phyloP scores from a whole-genome alignment of 1,284 basidiomycete genomes.

The Irpex sp. region DNA sequence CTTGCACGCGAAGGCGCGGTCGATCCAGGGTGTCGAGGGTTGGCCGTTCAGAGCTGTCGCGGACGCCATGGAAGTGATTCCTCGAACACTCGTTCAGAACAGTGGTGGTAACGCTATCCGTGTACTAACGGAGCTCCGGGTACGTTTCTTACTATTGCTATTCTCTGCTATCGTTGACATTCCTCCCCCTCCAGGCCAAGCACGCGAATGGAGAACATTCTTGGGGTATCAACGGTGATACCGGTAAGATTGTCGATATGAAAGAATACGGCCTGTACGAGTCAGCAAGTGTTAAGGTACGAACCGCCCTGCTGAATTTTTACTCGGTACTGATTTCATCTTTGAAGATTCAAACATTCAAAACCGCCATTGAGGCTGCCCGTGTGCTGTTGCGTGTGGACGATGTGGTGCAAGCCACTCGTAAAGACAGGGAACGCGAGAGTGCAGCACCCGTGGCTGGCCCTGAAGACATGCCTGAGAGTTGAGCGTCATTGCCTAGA shows the following conservation, averaged over 20 bases:
- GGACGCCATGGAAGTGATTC: slow-evolving; percentile 97
- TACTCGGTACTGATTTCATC: background rate
- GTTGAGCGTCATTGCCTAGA: background rate
- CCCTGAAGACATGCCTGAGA: slow-evolving; percentile 48
- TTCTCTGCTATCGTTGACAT: slow-evolving; percentile 8
- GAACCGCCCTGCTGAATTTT: slow-evolving; percentile 1
- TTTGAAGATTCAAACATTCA: slow-evolving; percentile 84
- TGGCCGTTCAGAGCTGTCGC: slow-evolving; percentile 91
- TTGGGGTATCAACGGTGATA: slow-evolving; percentile 94
- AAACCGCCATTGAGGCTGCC: slow-evolving; percentile 94
- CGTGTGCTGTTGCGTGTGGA: slow-evolving; percentile 92
- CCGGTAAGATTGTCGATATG: slow-evolving; percentile 95
- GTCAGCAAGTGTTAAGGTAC: slow-evolving; percentile 90
- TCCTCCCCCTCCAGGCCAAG: slow-evolving; percentile 64
- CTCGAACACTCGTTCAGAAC: slow-evolving; percentile 93
- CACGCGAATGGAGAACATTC: slow-evolving; percentile 89
- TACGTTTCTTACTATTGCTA: slow-evolving; percentile 33
- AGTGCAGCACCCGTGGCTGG: slow-evolving; percentile 29
- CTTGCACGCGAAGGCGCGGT: slow-evolving; percentile 80
- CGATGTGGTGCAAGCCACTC: slow-evolving; percentile 86
- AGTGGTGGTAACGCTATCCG: slow-evolving; percentile 94
- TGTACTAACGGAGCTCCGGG: slow-evolving; percentile 86
- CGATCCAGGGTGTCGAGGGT: slow-evolving; percentile 81
- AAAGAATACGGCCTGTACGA: slow-evolving; percentile 92
- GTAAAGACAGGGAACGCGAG: slow-evolving; percentile 60